Base-by-base conservation (phyloP, 208 protist genomes). In the Porcisia hertigi region DNA sequence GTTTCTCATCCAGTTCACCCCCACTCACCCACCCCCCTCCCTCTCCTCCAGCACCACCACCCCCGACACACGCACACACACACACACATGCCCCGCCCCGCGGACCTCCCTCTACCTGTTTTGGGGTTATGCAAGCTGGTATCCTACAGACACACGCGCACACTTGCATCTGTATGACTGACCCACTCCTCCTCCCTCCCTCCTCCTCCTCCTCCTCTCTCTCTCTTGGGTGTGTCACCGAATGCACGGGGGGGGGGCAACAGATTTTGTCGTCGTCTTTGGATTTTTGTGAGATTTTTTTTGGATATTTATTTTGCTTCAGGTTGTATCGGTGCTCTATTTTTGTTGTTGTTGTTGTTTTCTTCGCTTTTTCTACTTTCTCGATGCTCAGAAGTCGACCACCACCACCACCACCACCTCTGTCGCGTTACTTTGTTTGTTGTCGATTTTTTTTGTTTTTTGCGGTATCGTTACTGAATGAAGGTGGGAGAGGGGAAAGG, bases 401-500 rank as follows among this genome's bases (percentile, higher is more conserved):
- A 30, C 30, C 30, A 30, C 30, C 30, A 30, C 30, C 30, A 30
- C 59, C 34, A 4, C 34, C 36, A 11, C 58, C n/a, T n/a, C n/a
- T n/a, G n/a, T n/a, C 34, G 30, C 52, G 16, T 60, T 66, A 67
- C 25, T 57, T 41, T 59, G 30, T 54, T 70, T 67, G 23, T 71
- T 43, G 14, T 39, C 25, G 11, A 11, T 20, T 43, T 14, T 39
- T 34, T 23, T 64, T 34, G 5, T 39, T 12, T 30, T 30, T 30
- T 30, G 30, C 30, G 30, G 30, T 30, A 30, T 30, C 30, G 30
- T 30, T 30, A 30, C 30, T 0, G 30, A 30, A 30, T 30, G 30
- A 30, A 30, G 30, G 30, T 30, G 30, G 30, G 30, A 30, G 30
- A 30, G 30, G 30, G 30, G 30, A 30, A 30, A 0, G 30, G 30